Evolutionary conservation across 1,284 basidiomycete species (phyloP), one percentile per base, ranked within the genome.

Genomic region (Agroathelia rolfsii): DNA sequence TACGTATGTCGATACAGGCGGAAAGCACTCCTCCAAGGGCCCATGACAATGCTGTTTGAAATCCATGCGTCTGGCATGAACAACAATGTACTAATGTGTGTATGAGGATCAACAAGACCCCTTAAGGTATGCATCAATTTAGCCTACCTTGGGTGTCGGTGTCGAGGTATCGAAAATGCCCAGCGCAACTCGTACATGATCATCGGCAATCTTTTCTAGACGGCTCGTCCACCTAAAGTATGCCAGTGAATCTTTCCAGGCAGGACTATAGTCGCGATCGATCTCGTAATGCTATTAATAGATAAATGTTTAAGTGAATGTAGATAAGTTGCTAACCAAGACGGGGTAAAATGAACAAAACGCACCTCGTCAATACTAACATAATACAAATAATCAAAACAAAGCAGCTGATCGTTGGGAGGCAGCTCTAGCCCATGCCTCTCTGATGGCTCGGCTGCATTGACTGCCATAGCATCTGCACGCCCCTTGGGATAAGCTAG

Each of bases 61-160:
- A 46, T 82, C 79, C 3, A 64, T 67, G 34, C 69, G 73, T 8
- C 79, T 69, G 13, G 71, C 58, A 46, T 82, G 78, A 28, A 81
- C 62, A 6, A 66, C 61, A 41, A 82, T 75, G 48, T 68, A 79
- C 69, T 77, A 36, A 15, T n/a, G n/a, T n/a, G n/a, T n/a, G 40
- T 6, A 27, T 17, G 19, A n/a, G 11, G 18, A 13, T 10, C 15
- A 35, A 62, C 59, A 18, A 67, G 47, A 9, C 58, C 45, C 50
- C 56, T 59, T 35, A 61, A 59, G 25, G 44, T 19, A 23, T 3
- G 13, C 10, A 18, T 4, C n/a, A 6, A 4, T 43, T 42, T 28
- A 23, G 46, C 47, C n/a, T n/a, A n/a, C n/a, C n/a, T n/a, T n/a
- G 1, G 58, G 59, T 13, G 67, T 66, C 17, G 65, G 55, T 1